A percentile compares a stretch with the other conserved stretches of the same genome.
These are phyloP conservation scores for Solanum hybrid DNA, from an alignment of 305 asterid species.

Conservation along the genomic window DNA sequence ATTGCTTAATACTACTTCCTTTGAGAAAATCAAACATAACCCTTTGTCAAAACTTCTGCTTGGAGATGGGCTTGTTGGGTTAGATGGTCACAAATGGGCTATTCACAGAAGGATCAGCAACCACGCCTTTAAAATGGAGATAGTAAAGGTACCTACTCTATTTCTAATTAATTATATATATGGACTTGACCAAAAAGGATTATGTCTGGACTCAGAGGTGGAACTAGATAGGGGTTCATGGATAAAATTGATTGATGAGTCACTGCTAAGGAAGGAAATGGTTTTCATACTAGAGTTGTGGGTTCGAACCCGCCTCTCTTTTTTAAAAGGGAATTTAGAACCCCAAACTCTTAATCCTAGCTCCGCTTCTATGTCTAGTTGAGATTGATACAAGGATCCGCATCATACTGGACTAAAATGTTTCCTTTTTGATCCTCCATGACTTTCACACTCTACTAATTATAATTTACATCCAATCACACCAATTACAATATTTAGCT, in stretches of 20 bases:
- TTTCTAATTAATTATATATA: not conserved
- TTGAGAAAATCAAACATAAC: conserved; percentile 19
- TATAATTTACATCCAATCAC: not conserved
- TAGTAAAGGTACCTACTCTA: conserved; percentile 21
- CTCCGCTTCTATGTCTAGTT: not conserved
- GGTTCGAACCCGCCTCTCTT: not conserved
- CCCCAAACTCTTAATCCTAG: not conserved
- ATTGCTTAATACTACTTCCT: conserved; percentile 17
- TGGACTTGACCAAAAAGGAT: not conserved
- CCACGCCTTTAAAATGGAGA: conserved; percentile 39
- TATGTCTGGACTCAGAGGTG: not conserved
- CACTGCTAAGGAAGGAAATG: not conserved
- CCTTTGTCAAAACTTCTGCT: conserved; percentile 8
- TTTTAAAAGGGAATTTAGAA: not conserved
- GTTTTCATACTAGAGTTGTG: not conserved
- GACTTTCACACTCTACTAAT: not conserved
- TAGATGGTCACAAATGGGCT: not conserved
- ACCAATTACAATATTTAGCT: not conserved
- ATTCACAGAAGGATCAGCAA: conserved; percentile 23
- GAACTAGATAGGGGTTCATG: not conserved
- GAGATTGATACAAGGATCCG: not conserved
- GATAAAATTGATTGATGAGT: not conserved
- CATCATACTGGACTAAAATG: not conserved
- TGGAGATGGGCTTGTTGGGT: conserved; percentile 19
- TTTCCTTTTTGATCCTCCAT: not conserved